Conservation (phyloP, 164 flowering plant species). For the Buxus sempervirens region DNA sequence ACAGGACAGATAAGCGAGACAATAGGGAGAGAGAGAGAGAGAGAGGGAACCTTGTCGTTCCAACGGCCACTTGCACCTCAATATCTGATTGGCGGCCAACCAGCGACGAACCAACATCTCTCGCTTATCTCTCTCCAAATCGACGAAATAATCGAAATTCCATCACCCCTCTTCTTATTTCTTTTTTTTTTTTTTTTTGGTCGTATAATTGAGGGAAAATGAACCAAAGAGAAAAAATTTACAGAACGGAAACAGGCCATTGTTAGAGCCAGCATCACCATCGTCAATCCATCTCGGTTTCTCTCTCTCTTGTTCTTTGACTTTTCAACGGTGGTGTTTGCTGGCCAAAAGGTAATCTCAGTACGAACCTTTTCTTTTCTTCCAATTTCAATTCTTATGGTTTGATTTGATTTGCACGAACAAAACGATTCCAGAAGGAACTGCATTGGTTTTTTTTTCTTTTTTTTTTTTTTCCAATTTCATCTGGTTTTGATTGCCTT, state of each 20-base stretch:
- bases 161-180: not conserved
- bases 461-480: not conserved
- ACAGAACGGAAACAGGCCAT: not conserved
- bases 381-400: not conserved
- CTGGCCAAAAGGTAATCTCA: slow-evolving; percentile 2
- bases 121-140: not conserved
- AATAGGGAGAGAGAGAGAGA: not conserved
- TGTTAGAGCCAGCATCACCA: slow-evolving; percentile 4
- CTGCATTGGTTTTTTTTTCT: not conserved
- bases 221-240: too few relatives aligned
- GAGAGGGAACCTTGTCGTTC: slow-evolving; percentile 3
- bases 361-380: not conserved
- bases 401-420: not conserved
- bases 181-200: not conserved
- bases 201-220: not conserved
- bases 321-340: not conserved
- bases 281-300: not conserved
- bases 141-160: not conserved
- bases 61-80: not conserved
- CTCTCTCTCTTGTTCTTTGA: not conserved
- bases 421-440: too few relatives aligned
- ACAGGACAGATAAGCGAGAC: not conserved
- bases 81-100: slow-evolving; percentile 1
- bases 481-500: not conserved
- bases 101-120: not conserved